Conservation (phyloP, 768 basidiomycete genomes). For the Filobasidium wieringae region DNA sequence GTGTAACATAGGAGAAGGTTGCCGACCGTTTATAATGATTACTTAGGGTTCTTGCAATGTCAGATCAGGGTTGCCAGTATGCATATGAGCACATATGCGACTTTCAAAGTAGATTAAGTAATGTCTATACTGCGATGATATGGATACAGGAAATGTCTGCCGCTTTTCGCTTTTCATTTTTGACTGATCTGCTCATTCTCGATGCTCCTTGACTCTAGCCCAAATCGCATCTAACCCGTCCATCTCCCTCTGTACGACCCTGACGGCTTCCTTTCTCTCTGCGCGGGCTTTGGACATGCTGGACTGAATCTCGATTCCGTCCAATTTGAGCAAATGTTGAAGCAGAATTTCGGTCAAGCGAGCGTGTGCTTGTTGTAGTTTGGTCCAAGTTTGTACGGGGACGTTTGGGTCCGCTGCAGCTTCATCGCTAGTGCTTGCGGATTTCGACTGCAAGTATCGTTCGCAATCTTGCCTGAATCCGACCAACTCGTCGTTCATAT, state of each 20-base stretch:
- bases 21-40: too few species aligned
- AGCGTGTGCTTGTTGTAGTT: slow-evolving; percentile 44
- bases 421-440: slow-evolving; percentile 9
- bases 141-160: too few species aligned
- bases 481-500: slow-evolving; percentile 51
- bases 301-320: slow-evolving; percentile 61
- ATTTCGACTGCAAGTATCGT: not conserved
- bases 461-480: slow-evolving; percentile 39
- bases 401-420: slow-evolving; percentile 23
- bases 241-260: slow-evolving; percentile 67
- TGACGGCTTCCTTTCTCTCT: slow-evolving; percentile 75
- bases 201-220: slow-evolving; percentile 39
- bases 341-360: slow-evolving; percentile 70
- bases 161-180: too few species aligned
- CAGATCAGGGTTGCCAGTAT: too few species aligned
- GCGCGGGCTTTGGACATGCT: slow-evolving; percentile 67
- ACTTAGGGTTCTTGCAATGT: too few species aligned
- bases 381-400: slow-evolving; percentile 27
- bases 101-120: too few species aligned
- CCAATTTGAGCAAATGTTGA: slow-evolving; percentile 74
- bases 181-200: too few species aligned
- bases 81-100: too few species aligned
- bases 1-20: too few species aligned
- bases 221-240: slow-evolving; percentile 67
- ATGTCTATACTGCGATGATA: too few species aligned